These are phyloP conservation scores for Penicillium vulpinum DNA, from an alignment of 2,329 filamentous ascomycete species.

Conservation along the genomic window DNA sequence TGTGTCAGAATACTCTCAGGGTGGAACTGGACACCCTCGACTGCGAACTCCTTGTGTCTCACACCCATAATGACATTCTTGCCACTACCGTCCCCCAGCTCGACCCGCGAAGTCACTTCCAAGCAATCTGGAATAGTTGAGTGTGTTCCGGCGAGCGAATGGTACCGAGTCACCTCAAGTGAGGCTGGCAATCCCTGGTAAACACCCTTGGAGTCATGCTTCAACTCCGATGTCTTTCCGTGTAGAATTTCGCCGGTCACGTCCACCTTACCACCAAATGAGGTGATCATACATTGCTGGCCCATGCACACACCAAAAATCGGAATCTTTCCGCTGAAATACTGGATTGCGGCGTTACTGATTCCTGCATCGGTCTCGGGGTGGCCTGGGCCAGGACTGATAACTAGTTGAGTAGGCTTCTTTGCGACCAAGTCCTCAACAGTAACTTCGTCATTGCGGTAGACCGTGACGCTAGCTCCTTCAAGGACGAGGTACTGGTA, in stretches of 20 bases:
- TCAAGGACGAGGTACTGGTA: constrained; percentile 98
- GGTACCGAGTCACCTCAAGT: constrained; percentile 89
- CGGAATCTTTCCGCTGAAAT: constrained; percentile 93
- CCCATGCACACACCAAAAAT: constrained; percentile 99
- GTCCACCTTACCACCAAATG: constrained; percentile 86
- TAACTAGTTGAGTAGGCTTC: constrained; percentile 88
- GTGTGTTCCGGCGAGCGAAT: constrained; percentile 91
- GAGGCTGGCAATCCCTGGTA: constrained; percentile 78
- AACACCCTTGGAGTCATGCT: constrained; percentile 88
- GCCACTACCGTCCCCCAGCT: constrained; percentile 65
- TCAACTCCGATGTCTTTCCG: constrained; percentile 89
- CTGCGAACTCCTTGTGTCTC: constrained; percentile 81
- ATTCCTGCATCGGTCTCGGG: constrained; percentile 88
- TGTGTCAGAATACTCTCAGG: constrained; percentile 95
- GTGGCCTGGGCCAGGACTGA: constrained; percentile 94
- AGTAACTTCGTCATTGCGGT: constrained; percentile 87
- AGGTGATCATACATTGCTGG: constrained; percentile 95
- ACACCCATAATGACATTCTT: constrained; percentile 96
- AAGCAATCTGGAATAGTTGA: constrained; percentile 80
- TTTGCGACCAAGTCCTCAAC: constrained; percentile 78
- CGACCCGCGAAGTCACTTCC: constrained; percentile 88
- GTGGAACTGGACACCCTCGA: constrained; percentile 98
- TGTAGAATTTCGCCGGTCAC: constrained; percentile 96
- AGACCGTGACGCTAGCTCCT: constrained; percentile 85
- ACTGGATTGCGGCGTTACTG: constrained; percentile 83